Conservation (phyloP, 768 basidiomycete genomes). For the Amanita phalloides region DNA sequence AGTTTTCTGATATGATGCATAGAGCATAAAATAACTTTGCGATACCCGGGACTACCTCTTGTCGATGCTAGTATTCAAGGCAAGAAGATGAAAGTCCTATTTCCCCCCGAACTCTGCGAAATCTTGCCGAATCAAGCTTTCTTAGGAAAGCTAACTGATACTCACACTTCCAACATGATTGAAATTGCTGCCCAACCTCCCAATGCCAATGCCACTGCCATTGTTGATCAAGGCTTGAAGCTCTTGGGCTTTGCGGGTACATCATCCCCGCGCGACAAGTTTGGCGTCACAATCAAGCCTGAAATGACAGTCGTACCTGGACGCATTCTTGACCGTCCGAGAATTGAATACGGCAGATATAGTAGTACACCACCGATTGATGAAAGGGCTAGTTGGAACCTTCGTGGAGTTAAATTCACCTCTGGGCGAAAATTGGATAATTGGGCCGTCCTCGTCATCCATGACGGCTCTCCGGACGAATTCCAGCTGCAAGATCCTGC, state of each 20-base stretch:
- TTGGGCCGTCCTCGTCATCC: conserved; percentile 64
- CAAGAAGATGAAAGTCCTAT: conserved; percentile 30
- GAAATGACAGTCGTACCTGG: conserved; percentile 67
- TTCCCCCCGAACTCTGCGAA: conserved; percentile 68
- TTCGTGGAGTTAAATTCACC: conserved; percentile 54
- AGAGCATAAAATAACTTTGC: conserved; percentile 55
- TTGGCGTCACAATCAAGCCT: conserved; percentile 46
- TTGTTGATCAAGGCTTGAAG: conserved; percentile 50
- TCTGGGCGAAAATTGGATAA: conserved; percentile 42
- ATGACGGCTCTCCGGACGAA: conserved; percentile 53
- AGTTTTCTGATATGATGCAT: background rate
- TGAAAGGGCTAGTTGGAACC: conserved; percentile 62
- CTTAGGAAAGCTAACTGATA: conserved; percentile 55
- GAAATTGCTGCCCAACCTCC: conserved; percentile 60
- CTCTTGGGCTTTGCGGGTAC: conserved; percentile 45
- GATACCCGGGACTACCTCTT: conserved; percentile 39
- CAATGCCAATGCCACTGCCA: conserved; percentile 51
- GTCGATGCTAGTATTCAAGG: conserved; percentile 39
- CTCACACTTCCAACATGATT: conserved; percentile 69
- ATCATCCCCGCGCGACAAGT: conserved; percentile 34
- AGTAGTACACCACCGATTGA: conserved; percentile 28
- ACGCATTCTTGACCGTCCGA: conserved; percentile 54
- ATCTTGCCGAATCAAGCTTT: conserved; percentile 62
- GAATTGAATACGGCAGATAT: conserved; percentile 44
- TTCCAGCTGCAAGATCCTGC: conserved; percentile 49